Percentiles rank a stretch among this genome's conserved stretches.
phyloP scores from a whole-genome alignment of 306 rosid genomes.

The Ammopiptanthus mongolicus region DNA sequence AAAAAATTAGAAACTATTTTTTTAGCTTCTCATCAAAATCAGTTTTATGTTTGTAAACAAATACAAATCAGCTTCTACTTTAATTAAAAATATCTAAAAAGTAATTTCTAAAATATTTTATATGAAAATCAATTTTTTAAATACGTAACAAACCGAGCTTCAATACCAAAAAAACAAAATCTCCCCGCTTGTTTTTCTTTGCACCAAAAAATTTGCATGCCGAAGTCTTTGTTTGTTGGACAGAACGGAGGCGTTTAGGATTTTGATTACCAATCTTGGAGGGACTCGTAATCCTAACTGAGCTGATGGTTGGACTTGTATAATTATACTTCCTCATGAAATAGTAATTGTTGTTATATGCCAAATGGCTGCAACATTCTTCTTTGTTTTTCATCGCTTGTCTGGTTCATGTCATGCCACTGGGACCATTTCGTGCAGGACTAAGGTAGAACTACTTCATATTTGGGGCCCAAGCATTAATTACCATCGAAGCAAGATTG shows the following conservation, averaged over 20 bases:
- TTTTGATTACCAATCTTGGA: neutral
- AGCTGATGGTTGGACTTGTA: neutral
- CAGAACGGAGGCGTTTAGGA: neutral
- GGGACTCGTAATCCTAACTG: neutral
- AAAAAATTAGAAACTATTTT: too few relatives aligned
- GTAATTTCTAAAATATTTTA: too few relatives aligned
- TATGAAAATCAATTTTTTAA: too few relatives aligned
- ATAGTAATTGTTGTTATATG: neutral
- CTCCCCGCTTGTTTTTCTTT: too few relatives aligned
- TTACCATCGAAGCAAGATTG: neutral
- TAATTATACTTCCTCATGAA: neutral
- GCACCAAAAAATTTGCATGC: too few relatives aligned
- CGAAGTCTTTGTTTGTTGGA: neutral
- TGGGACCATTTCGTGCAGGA: neutral
- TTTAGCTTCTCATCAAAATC: too few relatives aligned
- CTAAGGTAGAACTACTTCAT: neutral
- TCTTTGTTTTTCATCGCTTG: neutral
- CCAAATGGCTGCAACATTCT: slow-evolving; percentile 16
- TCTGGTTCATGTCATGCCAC: slow-evolving; percentile 1
- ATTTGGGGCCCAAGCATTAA: neutral
- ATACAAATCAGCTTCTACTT: too few relatives aligned
- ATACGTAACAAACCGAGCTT: too few relatives aligned
- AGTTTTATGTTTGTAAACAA: too few relatives aligned
- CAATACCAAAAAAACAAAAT: too few relatives aligned
- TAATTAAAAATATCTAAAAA: too few relatives aligned